Base-by-base conservation (phyloP, 805 yeast species). In the Cyberlindnera amylophila region DNA sequence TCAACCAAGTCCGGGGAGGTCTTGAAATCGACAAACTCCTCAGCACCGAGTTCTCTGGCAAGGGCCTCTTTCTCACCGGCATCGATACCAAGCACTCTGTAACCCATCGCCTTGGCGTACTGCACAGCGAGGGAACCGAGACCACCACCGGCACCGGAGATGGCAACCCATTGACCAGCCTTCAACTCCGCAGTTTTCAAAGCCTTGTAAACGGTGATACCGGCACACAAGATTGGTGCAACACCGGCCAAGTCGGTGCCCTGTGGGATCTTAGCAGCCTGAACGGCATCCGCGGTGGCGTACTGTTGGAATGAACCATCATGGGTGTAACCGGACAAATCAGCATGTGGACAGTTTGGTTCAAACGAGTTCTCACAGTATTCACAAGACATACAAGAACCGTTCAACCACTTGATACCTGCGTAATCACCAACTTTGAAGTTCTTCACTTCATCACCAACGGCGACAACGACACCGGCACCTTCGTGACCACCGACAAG, bases 231-330 rank as follows among this genome's bases (percentile, higher is more conserved):
- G 59, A 86, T 79, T 54, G 96, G 95, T 5, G 95, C 79, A 43
- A 79, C 77, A 47, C 69, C 72, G 39, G 90, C 88, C 55, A 86
- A 73, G 60, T 87, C 89, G 24, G 85, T 69, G 39, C 81, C 84
- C 55, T 70, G 61, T 38, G 93, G 89, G 55, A 86, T 79, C 53
- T 74, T 70, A 19, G 95, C 95, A 24, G 93, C 95, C 61, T 86
- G 93, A 39, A 82, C 75, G 33, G 91, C 91, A 63, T 86, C 90
- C 28, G 91, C 95, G 37, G 90, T 80, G 37, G 88, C 88, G 63
- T 86, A 87, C 67, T 86, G 86, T 66, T 87, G 95, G 81, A 87
- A 86, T 16, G 93, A 79, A 51, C 96, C 96, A 64, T 87, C 91
- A 59, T 81, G 88, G 28, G 89, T 82, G 76, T 84, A 86, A 53